These are phyloP conservation scores for Gossypioides kirkii DNA, from an alignment of 345 rosid genomes.

Conservation along the genomic window DNA sequence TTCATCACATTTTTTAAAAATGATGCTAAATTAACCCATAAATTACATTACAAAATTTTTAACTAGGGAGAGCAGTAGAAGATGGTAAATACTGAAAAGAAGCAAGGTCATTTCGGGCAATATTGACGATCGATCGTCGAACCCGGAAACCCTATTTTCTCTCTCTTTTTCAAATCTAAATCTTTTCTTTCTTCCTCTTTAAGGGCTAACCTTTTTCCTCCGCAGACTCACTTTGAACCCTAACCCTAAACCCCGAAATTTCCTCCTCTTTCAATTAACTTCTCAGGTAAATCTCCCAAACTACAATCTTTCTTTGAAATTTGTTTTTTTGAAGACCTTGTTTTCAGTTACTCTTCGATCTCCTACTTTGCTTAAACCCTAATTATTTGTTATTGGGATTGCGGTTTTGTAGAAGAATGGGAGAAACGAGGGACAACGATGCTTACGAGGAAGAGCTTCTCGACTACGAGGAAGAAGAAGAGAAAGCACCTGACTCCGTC, in stretches of 20 bases:
- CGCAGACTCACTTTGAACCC: constrained; percentile 43
- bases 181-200: constrained; percentile 1
- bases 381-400: constrained; percentile 1
- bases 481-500: constrained; percentile 69
- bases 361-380: neutral
- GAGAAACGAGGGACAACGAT: constrained; percentile 89
- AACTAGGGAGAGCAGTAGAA: neutral
- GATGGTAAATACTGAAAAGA: constrained; percentile 2
- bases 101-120: constrained; percentile 19
- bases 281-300: neutral
- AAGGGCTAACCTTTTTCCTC: constrained; percentile 35
- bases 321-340: constrained; percentile 4
- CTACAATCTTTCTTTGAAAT: neutral
- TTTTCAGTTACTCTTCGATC: neutral
- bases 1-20: too few species aligned
- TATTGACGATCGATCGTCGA: neutral
- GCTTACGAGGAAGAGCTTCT: constrained; percentile 98
- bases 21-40: too few species aligned
- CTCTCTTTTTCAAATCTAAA: neutral
- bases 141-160: neutral
- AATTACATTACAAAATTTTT: too few species aligned
- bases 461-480: constrained; percentile 96
- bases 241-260: constrained; percentile 23
- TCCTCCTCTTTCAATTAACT: neutral
- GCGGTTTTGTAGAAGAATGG: constrained; percentile 41